Conservation (phyloP, 345 rosid genomes). For the Microcos paniculata region DNA sequence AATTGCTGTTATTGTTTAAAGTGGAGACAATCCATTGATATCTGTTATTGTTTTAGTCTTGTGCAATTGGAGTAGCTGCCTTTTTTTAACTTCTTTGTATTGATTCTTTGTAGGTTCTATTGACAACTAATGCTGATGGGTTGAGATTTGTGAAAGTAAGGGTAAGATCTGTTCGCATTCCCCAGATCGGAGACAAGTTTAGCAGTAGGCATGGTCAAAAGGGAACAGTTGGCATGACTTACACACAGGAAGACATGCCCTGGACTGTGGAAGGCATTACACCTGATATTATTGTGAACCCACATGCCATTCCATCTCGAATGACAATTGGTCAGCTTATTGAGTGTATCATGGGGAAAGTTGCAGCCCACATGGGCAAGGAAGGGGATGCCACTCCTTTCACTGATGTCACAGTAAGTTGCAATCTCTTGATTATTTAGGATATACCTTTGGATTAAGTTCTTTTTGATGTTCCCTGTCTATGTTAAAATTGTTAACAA, state of each 20-base stretch:
- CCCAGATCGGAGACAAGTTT: slow-evolving; percentile 97
- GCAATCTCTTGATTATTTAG: neutral
- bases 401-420: slow-evolving; percentile 94
- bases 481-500: neutral
- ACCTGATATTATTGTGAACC: slow-evolving; percentile 92
- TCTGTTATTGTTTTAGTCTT: neutral
- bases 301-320: slow-evolving; percentile 99
- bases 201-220: slow-evolving; percentile 99
- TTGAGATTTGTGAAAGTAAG: slow-evolving; percentile 97
- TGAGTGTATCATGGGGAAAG: slow-evolving; percentile 99
- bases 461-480: neutral
- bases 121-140: slow-evolving; percentile 98
- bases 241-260: slow-evolving; percentile 99
- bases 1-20: neutral
- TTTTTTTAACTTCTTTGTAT: neutral
- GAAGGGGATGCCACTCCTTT: slow-evolving; percentile 99
- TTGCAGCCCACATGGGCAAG: slow-evolving; percentile 99
- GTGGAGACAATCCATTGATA: slow-evolving; percentile 5
- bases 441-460: neutral
- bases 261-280: slow-evolving; percentile 97
- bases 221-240: slow-evolving; percentile 99
- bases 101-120: slow-evolving; percentile 56
- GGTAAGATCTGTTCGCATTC: slow-evolving; percentile 92
- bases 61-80: neutral
- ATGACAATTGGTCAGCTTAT: slow-evolving; percentile 99